These are phyloP conservation scores for Viridothelium virens DNA, from an alignment of 495 filamentous ascomycete genomes.

Conservation along the genomic window DNA sequence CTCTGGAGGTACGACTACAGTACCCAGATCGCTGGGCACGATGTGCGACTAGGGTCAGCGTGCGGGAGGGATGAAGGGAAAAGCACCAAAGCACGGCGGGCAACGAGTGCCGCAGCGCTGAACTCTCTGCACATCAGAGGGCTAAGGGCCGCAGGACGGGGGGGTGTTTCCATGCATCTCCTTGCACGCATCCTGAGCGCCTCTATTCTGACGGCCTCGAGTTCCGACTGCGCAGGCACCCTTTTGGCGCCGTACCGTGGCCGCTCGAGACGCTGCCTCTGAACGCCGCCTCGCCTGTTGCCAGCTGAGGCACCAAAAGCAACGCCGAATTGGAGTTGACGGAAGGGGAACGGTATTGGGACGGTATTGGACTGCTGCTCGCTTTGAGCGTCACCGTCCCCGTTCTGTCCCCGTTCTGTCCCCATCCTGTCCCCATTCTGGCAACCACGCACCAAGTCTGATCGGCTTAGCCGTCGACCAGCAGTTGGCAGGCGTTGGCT, in stretches of 20 bases:
- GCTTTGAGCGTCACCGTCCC: not conserved
- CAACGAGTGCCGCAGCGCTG: slow-evolving; percentile 2
- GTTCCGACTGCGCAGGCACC: not conserved
- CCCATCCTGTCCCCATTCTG: not conserved
- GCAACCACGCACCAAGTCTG: not conserved
- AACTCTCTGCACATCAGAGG: slow-evolving; percentile 13
- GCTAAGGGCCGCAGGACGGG: not conserved
- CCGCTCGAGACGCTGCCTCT: not conserved
- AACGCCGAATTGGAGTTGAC: not conserved
- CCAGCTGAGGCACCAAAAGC: slow-evolving; percentile 4
- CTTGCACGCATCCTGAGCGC: slow-evolving; percentile 7
- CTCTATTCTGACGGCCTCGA: not conserved
- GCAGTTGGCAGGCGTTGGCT: not conserved
- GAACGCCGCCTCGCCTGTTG: slow-evolving; percentile 2
- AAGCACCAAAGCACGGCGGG: not conserved
- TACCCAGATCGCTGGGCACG: slow-evolving; percentile 11
- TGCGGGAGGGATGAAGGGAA: not conserved
- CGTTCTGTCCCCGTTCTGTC: not conserved
- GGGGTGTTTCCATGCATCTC: slow-evolving; percentile 4
- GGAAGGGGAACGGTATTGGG: no score
- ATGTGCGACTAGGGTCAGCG: slow-evolving; percentile 9
- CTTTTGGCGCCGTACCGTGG: not conserved
- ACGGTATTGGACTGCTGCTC: not conserved
- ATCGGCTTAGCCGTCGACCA: not conserved
- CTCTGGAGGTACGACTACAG: slow-evolving; percentile 6